A percentile compares a stretch with the other conserved stretches of the same genome.
Evolutionary conservation across 306 rosid genomes (phyloP).

Genomic region (Comarum palustre): DNA sequence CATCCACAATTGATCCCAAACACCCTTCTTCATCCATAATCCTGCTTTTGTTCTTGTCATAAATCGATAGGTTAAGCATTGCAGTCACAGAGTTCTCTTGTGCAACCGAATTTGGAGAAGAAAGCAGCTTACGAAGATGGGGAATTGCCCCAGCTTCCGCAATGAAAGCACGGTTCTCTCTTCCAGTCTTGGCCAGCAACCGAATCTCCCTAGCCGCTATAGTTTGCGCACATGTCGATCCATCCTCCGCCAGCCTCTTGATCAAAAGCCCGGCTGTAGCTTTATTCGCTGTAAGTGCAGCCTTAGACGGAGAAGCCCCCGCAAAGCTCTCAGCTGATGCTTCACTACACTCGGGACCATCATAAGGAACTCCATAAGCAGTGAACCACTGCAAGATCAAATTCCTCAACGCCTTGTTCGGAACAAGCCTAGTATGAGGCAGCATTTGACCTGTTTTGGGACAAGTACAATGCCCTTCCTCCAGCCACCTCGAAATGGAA

Average conservation of each 20-base stretch:
- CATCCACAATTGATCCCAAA: slow-evolving; percentile 65
- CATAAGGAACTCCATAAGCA: slow-evolving; percentile 78
- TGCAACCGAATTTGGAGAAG: slow-evolving; percentile 60
- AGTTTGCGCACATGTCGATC: slow-evolving; percentile 53
- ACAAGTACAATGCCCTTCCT: slow-evolving; percentile 86
- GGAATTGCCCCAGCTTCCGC: slow-evolving; percentile 97
- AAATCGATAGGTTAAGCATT: slow-evolving; percentile 82
- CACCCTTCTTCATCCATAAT: slow-evolving; percentile 82
- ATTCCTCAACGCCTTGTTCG: slow-evolving; percentile 75
- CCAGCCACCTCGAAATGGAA: slow-evolving; percentile 85
- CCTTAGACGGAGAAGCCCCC: slow-evolving; percentile 62
- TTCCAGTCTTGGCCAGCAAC: slow-evolving; percentile 81
- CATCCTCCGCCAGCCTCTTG: slow-evolving; percentile 55
- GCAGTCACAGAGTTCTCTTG: slow-evolving; percentile 97
- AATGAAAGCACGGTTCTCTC: slow-evolving; percentile 76
- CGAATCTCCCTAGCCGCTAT: slow-evolving; percentile 90
- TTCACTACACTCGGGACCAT: slow-evolving; percentile 53
- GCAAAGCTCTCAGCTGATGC: slow-evolving; percentile 45
- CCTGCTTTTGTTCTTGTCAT: slow-evolving; percentile 75
- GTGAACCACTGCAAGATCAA: slow-evolving; percentile 78
- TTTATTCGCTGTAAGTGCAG: slow-evolving; percentile 69
- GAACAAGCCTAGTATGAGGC: slow-evolving; percentile 54
- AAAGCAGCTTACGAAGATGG: slow-evolving; percentile 57
- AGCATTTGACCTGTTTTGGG: slow-evolving; percentile 94
- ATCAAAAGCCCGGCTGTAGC: slow-evolving; percentile 70